A percentile compares a stretch with the other conserved stretches of the same genome.
Evolutionary conservation across 1,284 basidiomycete species (phyloP).

Genomic region (Paramarasmius palmivorus): DNA sequence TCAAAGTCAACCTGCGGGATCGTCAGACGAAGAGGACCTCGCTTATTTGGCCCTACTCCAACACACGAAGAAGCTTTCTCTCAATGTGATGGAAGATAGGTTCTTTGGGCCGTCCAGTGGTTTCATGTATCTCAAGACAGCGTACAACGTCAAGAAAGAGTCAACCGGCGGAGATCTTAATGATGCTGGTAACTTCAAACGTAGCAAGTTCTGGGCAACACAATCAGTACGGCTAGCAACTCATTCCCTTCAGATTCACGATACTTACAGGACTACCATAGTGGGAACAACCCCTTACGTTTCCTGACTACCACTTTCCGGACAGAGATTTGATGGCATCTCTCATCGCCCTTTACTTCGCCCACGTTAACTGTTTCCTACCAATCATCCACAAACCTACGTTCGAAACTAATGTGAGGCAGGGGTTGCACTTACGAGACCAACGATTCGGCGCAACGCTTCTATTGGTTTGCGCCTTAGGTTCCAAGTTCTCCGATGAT

Average conservation of each 20-base stretch:
- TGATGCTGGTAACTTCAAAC: neutral
- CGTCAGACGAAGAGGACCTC: constrained; percentile 2
- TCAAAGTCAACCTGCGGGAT: neutral
- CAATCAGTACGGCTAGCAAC: neutral
- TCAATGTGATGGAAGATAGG: constrained; percentile 4
- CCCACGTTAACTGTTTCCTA: constrained; percentile 35
- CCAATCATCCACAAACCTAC: constrained; percentile 47
- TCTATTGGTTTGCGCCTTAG: constrained; percentile 49
- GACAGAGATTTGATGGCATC: constrained; percentile 34
- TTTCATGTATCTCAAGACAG: constrained; percentile 1
- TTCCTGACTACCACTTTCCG: constrained; percentile 22
- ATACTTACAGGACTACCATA: neutral
- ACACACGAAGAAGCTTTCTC: constrained; percentile 4
- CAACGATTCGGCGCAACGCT: constrained; percentile 44
- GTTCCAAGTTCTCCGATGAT: constrained; percentile 46
- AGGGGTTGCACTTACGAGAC: constrained; percentile 38
- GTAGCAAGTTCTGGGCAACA: constrained; percentile 2
- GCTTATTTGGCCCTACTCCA: neutral
- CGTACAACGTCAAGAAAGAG: constrained; percentile 3
- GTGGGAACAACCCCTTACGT: constrained; percentile 1
- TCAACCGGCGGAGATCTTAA: neutral
- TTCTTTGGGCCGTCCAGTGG: constrained; percentile 1
- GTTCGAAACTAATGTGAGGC: constrained; percentile 39
- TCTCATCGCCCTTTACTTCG: constrained; percentile 50
- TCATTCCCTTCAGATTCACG: neutral